Evolutionary conservation across 2,329 filamentous ascomycete species (phyloP).

Genomic region (Aureobasidium melanogenum): DNA sequence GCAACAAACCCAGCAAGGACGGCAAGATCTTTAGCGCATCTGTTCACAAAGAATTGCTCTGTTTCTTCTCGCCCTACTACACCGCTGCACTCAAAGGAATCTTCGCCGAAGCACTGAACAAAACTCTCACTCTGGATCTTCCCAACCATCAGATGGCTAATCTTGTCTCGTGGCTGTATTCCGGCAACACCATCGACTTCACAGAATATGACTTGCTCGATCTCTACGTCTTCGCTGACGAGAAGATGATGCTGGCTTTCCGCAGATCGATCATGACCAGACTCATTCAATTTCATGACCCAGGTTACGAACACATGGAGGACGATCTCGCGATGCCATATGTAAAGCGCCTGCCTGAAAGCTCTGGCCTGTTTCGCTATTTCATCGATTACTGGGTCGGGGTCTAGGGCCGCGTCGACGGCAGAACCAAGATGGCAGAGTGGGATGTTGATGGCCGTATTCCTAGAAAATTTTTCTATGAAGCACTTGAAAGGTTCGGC

Average conservation of each 20-base stretch:
- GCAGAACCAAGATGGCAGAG: background rate
- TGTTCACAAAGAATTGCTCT: background rate
- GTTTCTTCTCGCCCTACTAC: slow-evolving; percentile 3
- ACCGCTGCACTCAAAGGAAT: background rate
- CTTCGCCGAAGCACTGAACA: background rate
- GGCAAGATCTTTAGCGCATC: background rate
- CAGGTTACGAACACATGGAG: background rate
- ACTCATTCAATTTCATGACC: background rate
- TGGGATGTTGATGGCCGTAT: background rate
- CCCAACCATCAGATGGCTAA: accelerated
- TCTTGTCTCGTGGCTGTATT: background rate
- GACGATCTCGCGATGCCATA: background rate
- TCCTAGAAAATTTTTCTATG: background rate
- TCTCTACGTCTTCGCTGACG: background rate
- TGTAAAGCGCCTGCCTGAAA: background rate
- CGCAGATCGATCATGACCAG: background rate
- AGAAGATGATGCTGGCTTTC: background rate
- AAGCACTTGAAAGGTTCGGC: background rate
- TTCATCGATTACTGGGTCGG: background rate
- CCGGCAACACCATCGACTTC: background rate
- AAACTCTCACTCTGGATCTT: background rate
- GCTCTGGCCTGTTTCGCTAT: background rate
- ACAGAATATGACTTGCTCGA: background rate
- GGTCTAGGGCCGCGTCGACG: background rate
- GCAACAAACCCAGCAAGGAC: background rate